Evolutionary conservation across 306 rosid species (phyloP), one percentile per base, ranked within the genome.

Genomic region (Casuarina equisetifolia): DNA sequence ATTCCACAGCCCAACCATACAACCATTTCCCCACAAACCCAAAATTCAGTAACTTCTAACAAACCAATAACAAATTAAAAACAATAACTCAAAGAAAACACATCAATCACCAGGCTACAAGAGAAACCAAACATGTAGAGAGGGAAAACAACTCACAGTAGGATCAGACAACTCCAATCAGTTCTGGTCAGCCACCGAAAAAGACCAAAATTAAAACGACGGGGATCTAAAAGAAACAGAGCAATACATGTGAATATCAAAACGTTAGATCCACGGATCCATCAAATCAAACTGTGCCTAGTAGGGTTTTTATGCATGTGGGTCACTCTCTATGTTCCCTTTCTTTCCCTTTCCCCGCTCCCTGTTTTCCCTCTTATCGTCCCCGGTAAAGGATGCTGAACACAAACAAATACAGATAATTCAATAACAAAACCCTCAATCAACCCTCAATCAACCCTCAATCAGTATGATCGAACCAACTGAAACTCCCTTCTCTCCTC

Each of bases 261-360:
- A 82, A 81, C 48, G 83, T 83, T 86, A 86, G 97, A 94, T 94
- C 97, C 80, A 81, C 55, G 90, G 97, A 94, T 94, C 91, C 83
- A 88, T 82, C 88, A 77, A 80, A 80, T 81, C 80, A 79, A 70
- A 77, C 83, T 9, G 69, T 76, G 82, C 76, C 78, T 64, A 82
- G 81, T 75, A 86, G 90, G 91, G 87, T 73, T 84, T 87, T 85
- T 76, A 25, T 81, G 15, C 55, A 75, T 38, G 70, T 63, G 77
- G 80, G 40, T 39, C 79, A 19, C 76, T 17, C 54, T 36, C 35
- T 25, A 50, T 36, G 74, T 54, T 2, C 2, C 36, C 12, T 9
- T 67, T 46, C 69, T 68, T 10, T 0, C 46, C 46, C 52, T 8
- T 44, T 75, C 48, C 5, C 17, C 19, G 52, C 20, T 5, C 44